These are phyloP conservation scores for Acanthochlamys bracteata DNA, from an alignment of 106 monocot species.

Conservation along the genomic window DNA sequence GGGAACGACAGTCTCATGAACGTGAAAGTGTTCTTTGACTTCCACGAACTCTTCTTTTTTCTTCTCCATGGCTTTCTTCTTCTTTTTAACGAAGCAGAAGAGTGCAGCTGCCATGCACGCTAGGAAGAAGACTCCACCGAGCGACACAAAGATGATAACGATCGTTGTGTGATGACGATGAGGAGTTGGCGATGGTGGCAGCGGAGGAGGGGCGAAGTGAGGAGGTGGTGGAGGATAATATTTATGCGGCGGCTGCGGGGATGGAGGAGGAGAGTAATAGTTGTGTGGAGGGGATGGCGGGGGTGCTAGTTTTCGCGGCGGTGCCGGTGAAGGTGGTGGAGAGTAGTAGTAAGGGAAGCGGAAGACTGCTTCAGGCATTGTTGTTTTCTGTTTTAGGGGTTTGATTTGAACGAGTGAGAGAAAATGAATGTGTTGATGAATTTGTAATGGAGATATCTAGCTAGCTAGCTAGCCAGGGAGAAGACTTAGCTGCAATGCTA, in stretches of 20 bases:
- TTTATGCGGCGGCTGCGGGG: neutral
- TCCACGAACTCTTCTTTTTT: slow-evolving; percentile 23
- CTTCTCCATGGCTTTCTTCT: slow-evolving; percentile 40
- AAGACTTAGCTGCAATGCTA: slow-evolving; percentile 34
- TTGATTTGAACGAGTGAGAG: neutral
- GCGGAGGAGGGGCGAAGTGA: neutral
- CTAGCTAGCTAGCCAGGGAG: too few species aligned
- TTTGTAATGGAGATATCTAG: slow-evolving; percentile 5
- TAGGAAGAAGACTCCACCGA: slow-evolving; percentile 60
- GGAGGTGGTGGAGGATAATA: slow-evolving; percentile 5
- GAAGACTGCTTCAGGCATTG: slow-evolving; percentile 3
- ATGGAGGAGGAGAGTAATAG: neutral
- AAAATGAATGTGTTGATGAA: neutral
- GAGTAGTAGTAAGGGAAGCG: slow-evolving; percentile 15
- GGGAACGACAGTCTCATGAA: slow-evolving; percentile 36
- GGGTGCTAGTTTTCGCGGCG: neutral
- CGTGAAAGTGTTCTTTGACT: slow-evolving; percentile 39
- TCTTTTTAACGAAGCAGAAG: slow-evolving; percentile 60
- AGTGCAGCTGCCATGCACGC: slow-evolving; percentile 49
- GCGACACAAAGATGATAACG: slow-evolving; percentile 48
- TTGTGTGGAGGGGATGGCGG: slow-evolving; percentile 2
- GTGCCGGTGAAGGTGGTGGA: slow-evolving; percentile 7
- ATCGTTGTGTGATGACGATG: slow-evolving; percentile 40
- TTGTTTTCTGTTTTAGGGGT: neutral
- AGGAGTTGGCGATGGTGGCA: slow-evolving; percentile 23